Evolutionary conservation across 495 filamentous ascomycete species (phyloP).

Genomic region (Venustampulla echinocandica): DNA sequence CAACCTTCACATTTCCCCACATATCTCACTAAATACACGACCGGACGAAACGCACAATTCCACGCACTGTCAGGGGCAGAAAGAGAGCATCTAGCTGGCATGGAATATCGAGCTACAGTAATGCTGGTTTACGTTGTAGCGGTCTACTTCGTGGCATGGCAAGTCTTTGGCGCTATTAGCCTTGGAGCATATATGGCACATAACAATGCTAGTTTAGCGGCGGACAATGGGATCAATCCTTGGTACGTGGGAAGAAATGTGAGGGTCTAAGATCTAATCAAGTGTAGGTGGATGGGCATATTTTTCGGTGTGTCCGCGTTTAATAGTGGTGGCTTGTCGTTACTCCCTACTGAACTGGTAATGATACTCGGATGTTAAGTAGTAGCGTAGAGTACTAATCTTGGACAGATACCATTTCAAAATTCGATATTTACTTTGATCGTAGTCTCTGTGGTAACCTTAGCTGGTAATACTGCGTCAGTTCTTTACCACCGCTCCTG

Average conservation of each 20-base stretch:
- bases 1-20: constrained; percentile 8
- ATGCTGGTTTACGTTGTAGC: constrained; percentile 64
- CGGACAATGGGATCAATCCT: constrained; percentile 58
- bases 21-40: constrained; percentile 23
- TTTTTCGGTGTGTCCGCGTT: constrained; percentile 73
- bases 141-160: constrained; percentile 63
- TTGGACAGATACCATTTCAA: constrained; percentile 48
- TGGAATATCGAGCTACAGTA: constrained; percentile 71
- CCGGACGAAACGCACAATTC: constrained; percentile 68
- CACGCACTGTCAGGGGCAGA: constrained; percentile 58
- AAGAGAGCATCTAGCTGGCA: constrained; percentile 64
- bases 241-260: constrained; percentile 31
- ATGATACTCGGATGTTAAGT: neutral
- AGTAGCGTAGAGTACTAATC: constrained; percentile 11
- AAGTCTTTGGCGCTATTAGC: constrained; percentile 61
- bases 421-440: constrained; percentile 60
- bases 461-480: constrained; percentile 71
- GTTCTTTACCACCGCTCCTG: neutral
- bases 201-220: constrained; percentile 47
- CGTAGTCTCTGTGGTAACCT: constrained; percentile 66
- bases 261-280: neutral
- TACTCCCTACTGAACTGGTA: constrained; percentile 75
- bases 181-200: constrained; percentile 62
- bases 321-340: constrained; percentile 80
- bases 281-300: constrained; percentile 54